These are phyloP conservation scores for Lichtheimia ornata DNA, from an alignment of 371 early-diverging fungal genomes.

Conservation along the genomic window DNA sequence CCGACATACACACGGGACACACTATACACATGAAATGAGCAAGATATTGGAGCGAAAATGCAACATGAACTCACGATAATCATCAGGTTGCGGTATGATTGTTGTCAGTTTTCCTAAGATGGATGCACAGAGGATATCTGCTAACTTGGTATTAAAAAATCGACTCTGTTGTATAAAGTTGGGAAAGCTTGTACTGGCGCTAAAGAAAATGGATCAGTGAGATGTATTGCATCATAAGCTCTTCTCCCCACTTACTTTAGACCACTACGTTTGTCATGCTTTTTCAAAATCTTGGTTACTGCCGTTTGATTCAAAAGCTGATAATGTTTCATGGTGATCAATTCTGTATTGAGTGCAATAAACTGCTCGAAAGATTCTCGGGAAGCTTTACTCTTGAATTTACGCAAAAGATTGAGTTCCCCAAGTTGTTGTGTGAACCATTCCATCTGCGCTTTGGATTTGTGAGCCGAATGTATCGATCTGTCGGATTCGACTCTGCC, in stretches of 20 bases:
- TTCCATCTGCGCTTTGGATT: slow-evolving; percentile 57
- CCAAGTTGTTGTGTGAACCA: slow-evolving; percentile 60
- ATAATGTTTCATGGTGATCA: slow-evolving; percentile 71
- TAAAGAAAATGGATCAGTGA: slow-evolving; percentile 3
- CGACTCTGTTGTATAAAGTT: slow-evolving; percentile 24
- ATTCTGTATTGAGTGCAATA: slow-evolving; percentile 65
- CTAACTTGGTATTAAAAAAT: slow-evolving; percentile 35
- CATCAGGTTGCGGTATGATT: slow-evolving; percentile 78
- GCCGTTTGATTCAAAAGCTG: slow-evolving; percentile 77
- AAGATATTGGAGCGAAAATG: neutral
- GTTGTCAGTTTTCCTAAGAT: slow-evolving; percentile 47
- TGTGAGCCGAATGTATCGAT: slow-evolving; percentile 48
- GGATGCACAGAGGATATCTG: slow-evolving; percentile 38
- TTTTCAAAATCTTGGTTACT: slow-evolving; percentile 81
- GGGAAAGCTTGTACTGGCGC: slow-evolving; percentile 37
- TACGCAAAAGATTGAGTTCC: slow-evolving; percentile 32
- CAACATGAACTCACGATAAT: slow-evolving; percentile 55
- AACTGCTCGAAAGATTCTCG: slow-evolving; percentile 57
- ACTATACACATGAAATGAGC: slow-evolving; percentile 13
- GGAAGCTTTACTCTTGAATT: slow-evolving; percentile 45
- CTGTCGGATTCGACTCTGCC: slow-evolving; percentile 52
- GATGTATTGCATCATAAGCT: neutral
- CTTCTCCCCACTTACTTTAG: slow-evolving; percentile 38
- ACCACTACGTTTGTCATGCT: slow-evolving; percentile 83
- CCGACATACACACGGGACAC: slow-evolving; percentile 44